phyloP scores from a whole-genome alignment of 2,329 filamentous ascomycete species.

The Pseudogymnoascus sp. region DNA sequence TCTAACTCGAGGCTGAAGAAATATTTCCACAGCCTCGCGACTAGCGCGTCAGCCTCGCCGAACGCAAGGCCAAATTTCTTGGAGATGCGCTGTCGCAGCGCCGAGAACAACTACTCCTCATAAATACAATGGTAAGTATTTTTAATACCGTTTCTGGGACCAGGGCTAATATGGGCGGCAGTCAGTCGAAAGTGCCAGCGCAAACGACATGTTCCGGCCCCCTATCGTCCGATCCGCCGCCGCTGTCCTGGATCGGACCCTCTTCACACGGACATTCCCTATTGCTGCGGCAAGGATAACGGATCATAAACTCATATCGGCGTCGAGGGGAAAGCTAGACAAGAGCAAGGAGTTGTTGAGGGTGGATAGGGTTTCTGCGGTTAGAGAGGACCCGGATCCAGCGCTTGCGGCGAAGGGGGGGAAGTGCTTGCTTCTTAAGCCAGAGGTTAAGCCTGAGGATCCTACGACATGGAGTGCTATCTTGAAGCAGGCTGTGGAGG shows the following conservation, averaged over 20 bases:
- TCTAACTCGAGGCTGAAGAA: not conserved
- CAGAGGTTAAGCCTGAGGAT: slow-evolving; percentile 49
- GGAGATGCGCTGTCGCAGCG: not conserved
- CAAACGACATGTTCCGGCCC: slow-evolving; percentile 55
- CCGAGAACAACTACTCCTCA: not conserved
- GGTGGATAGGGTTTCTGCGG: slow-evolving; percentile 56
- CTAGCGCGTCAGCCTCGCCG: slow-evolving; percentile 4
- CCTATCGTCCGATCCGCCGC: slow-evolving; percentile 70
- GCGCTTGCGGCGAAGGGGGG: slow-evolving; percentile 47
- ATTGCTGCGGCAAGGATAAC: slow-evolving; percentile 72
- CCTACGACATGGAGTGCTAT: slow-evolving; percentile 69
- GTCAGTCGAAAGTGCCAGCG: slow-evolving; percentile 5
- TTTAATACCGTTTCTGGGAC: not conserved
- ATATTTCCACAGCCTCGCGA: slow-evolving; percentile 9
- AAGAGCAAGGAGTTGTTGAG: slow-evolving; percentile 60
- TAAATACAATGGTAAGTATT: slow-evolving; percentile 1
- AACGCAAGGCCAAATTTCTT: slow-evolving; percentile 9
- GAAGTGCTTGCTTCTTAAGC: slow-evolving; percentile 57
- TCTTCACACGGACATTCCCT: slow-evolving; percentile 72
- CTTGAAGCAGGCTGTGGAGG: slow-evolving; percentile 61
- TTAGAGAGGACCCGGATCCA: slow-evolving; percentile 57
- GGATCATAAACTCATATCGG: slow-evolving; percentile 68
- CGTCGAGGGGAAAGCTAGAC: slow-evolving; percentile 60
- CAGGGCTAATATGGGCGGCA: not conserved
- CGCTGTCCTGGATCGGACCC: slow-evolving; percentile 71